phyloP scores from a whole-genome alignment of 1,284 basidiomycete species.

The Boletus chippewaensis region DNA sequence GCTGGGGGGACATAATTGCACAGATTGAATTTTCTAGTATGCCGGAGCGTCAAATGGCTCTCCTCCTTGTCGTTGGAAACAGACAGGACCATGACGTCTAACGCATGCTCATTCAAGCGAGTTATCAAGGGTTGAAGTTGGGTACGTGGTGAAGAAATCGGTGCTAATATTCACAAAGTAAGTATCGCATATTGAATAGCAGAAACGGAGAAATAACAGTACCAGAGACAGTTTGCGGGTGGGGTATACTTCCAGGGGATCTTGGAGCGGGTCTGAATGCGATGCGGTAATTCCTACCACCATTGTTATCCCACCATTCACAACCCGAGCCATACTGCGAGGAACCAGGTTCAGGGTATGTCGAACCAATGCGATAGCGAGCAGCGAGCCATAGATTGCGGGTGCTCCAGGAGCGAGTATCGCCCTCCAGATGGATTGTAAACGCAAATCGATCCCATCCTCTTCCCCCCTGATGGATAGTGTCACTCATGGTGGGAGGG shows the following conservation, averaged over 20 bases:
- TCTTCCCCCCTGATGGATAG: constrained; percentile 7
- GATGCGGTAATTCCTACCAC: constrained; percentile 71
- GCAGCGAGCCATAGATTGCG: constrained; percentile 63
- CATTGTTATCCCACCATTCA: constrained; percentile 89
- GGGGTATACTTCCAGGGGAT: background rate
- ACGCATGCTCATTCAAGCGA: constrained; percentile 13
- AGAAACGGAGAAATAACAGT: background rate
- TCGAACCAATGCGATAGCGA: constrained; percentile 42
- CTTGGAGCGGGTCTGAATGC: constrained; percentile 38
- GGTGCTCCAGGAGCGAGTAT: constrained; percentile 57
- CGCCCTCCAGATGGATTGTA: constrained; percentile 68
- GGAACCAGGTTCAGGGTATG: constrained; percentile 36
- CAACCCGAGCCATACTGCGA: constrained; percentile 40
- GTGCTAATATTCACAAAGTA: constrained; percentile 9
- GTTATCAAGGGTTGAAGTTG: background rate
- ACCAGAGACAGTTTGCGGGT: constrained; percentile 23
- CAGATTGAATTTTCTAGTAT: constrained; percentile 21
- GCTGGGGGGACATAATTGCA: constrained; percentile 25
- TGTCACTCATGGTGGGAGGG: constrained; percentile 31
- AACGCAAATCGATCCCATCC: constrained; percentile 57
- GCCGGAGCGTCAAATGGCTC: background rate
- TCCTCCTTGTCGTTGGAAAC: background rate
- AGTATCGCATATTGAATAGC: background rate
- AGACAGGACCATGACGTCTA: constrained; percentile 6
- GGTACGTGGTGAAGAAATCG: background rate